A percentile compares a stretch with the other conserved stretches of the same genome.
Evolutionary conservation across 129 eudicot genomes (phyloP).

Genomic region (Chrysanthemum lavandulifolium): DNA sequence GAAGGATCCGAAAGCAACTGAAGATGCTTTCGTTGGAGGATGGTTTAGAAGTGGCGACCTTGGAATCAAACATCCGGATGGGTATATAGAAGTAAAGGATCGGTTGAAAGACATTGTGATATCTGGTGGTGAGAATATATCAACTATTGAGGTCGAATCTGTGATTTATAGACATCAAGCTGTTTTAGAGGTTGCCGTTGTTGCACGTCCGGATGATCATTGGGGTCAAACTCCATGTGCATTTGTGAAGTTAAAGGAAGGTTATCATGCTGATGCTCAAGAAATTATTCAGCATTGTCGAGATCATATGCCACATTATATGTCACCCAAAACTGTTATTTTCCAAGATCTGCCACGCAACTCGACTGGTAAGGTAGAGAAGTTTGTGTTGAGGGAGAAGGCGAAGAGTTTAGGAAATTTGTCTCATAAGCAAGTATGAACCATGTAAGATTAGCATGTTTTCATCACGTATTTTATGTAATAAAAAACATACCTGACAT

Average conservation of each 20-base stretch:
- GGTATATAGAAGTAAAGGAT: slow-evolving; percentile 14
- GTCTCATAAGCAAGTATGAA: neutral
- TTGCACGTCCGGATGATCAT: slow-evolving; percentile 12
- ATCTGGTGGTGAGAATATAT: slow-evolving; percentile 19
- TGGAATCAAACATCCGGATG: slow-evolving; percentile 5
- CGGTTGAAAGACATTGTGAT: slow-evolving; percentile 12
- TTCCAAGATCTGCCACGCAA: slow-evolving; percentile 11
- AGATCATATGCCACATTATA: slow-evolving; percentile 15
- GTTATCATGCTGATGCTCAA: slow-evolving; percentile 14
- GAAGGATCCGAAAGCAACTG: neutral
- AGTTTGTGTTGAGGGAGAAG: neutral
- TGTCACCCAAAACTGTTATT: slow-evolving; percentile 8
- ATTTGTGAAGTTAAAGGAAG: slow-evolving; percentile 11
- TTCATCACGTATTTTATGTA: neutral
- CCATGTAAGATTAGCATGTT: neutral
- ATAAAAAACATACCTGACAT: too few relatives aligned
- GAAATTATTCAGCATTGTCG: slow-evolving; percentile 5
- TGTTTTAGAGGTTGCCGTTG: slow-evolving; percentile 12
- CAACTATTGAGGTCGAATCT: slow-evolving; percentile 10
- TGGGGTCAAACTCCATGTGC: slow-evolving; percentile 20
- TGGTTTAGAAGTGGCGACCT: slow-evolving; percentile 12
- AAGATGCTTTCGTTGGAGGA: slow-evolving; percentile 12
- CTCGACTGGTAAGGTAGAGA: slow-evolving; percentile 6
- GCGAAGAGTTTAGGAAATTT: neutral
- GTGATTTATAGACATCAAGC: slow-evolving; percentile 7